These are phyloP conservation scores for Yarrowia sp. DNA, from an alignment of 805 yeast genomes.

Conservation along the genomic window DNA sequence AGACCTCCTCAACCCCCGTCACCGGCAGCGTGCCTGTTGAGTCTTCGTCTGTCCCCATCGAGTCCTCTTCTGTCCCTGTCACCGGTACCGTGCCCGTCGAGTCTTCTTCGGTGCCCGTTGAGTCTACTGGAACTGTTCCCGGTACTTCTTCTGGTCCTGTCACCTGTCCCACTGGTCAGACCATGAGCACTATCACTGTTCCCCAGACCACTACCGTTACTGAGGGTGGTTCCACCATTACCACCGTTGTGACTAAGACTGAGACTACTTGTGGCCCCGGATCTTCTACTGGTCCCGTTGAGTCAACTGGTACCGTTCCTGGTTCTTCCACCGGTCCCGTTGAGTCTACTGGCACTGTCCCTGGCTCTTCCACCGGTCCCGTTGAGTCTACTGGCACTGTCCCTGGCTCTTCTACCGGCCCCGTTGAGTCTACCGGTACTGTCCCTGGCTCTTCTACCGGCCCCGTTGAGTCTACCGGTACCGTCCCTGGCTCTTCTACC, in stretches of 20 bases:
- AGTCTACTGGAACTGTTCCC: background rate
- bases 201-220: background rate
- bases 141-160: background rate
- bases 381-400: background rate
- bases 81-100: background rate
- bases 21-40: too few relatives aligned
- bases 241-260: conserved; percentile 3
- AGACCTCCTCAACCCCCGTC: too few relatives aligned
- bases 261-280: background rate
- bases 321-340: background rate
- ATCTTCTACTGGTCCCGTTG: background rate
- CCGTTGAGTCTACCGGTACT: background rate
- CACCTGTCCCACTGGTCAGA: conserved; percentile 6
- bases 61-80: too few relatives aligned
- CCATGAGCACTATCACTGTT: background rate
- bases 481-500: background rate
- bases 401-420: background rate
- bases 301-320: background rate
- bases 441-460: background rate
- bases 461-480: conserved; percentile 1
- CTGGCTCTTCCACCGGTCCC: background rate
- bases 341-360: background rate
- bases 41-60: too few relatives aligned
- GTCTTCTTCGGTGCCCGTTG: background rate
- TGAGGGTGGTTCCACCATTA: background rate